phyloP scores from a whole-genome alignment of 345 rosid genomes.

The Sonneratia caseolaris region DNA sequence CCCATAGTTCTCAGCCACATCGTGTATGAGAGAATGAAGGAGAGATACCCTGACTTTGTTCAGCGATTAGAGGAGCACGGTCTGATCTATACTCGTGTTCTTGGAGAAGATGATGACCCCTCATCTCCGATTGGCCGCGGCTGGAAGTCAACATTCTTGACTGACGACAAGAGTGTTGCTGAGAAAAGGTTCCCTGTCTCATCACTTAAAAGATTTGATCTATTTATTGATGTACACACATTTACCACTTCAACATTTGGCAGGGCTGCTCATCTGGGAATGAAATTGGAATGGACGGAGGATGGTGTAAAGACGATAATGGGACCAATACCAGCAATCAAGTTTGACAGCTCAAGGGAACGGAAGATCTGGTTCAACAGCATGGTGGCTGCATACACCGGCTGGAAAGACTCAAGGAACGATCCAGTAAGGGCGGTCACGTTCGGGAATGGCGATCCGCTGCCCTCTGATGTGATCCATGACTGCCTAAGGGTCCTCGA shows the following conservation, averaged over 20 bases:
- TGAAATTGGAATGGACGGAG: conserved; percentile 72
- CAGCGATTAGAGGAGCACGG: conserved; percentile 57
- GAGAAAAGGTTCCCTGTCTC: conserved; percentile 44
- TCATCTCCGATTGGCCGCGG: conserved; percentile 89
- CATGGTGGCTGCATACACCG: conserved; percentile 85
- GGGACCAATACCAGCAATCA: conserved; percentile 87
- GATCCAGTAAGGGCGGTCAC: conserved; percentile 66
- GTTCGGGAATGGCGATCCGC: conserved; percentile 58
- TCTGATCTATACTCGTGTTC: conserved; percentile 51
- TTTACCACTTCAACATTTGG: neutral
- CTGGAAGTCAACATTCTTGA: conserved; percentile 89
- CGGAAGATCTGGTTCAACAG: conserved; percentile 88
- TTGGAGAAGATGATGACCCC: conserved; percentile 73
- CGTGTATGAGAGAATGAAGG: conserved; percentile 67
- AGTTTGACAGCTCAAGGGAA: conserved; percentile 44
- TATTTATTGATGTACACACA: neutral
- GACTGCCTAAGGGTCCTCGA: conserved; percentile 62
- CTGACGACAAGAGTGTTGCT: conserved; percentile 56
- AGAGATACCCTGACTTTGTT: conserved; percentile 59
- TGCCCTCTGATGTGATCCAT: conserved; percentile 48
- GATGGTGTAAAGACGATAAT: conserved; percentile 63
- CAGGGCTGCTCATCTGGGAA: conserved; percentile 75
- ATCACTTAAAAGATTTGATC: neutral
- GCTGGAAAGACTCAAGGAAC: conserved; percentile 71
- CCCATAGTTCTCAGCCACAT: conserved; percentile 81